Evolutionary conservation across 768 basidiomycete species (phyloP), one percentile per base, ranked within the genome.

Genomic region (Termitomyces titanicus): DNA sequence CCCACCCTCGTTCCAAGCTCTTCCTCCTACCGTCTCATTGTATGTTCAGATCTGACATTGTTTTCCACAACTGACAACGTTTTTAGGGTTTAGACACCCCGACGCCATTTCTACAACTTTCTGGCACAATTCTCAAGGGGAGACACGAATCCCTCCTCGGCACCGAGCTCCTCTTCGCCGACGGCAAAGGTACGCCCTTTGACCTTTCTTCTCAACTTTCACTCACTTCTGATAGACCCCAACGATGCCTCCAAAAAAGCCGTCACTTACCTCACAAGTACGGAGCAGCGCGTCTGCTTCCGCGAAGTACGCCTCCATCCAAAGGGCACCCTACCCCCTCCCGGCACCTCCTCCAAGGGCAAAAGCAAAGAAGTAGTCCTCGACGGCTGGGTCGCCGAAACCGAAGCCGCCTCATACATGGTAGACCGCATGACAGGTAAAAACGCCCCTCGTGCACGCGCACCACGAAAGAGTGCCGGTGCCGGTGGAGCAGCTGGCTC

Each of bases 1-100:
- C 88, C 89, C 3, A 85, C 85, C 0, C 79, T 92, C 25, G 76
- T 93, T 6, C 86, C 89, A 2, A 90, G 81, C 62, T 83, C 83
- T 0, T 79, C 84, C 0, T 74, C 82, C 1, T 92, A 86, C 65
- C 80, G 85, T 43, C 72, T 92, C n/a, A 87, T 91, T 51, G 90
- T 90, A 66, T 69, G 89, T 74, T 43, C 40, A 40, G 17, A 11
- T 6, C 20, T 10, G 29, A 20, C 42, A 6, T 22, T 24, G 2
- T 4, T 17, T 24, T 10, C 44, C 18, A 37, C 6, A 25, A 35
- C 34, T 42, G 12, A 46, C 10, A 46, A 13, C 25, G 54, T 25
- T 42, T 24, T 15, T 60, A 89, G 91, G 90, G 89, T 1, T 67
- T 92, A 22, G 89, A 93, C 64, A 88, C 88, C 0, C 81, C 88